A percentile compares a stretch with the other conserved stretches of the same genome.
Conservation (phyloP, 2,329 filamentous ascomycete species). For the Chrysoporthe austroafricana region DNA sequence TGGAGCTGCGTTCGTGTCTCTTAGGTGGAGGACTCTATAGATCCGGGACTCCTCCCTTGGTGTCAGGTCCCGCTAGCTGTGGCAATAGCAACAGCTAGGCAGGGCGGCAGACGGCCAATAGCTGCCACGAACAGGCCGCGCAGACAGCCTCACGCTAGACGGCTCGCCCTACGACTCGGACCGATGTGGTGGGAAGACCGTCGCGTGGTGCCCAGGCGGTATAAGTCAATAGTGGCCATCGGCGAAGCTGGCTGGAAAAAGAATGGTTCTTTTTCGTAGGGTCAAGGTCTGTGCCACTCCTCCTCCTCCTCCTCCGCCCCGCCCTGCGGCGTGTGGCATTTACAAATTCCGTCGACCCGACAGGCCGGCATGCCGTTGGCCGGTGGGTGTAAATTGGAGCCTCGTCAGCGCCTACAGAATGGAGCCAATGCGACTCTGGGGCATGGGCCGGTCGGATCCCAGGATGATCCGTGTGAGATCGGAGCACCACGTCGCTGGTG, state of each 20-base stretch:
- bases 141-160: background rate
- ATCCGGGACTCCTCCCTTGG: background rate
- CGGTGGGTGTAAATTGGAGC: background rate
- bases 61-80: background rate
- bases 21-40: constrained; percentile 3
- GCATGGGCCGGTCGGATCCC: constrained; percentile 13
- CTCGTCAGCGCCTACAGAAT: constrained; percentile 11
- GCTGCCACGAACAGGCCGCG: background rate
- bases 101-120: constrained; percentile 1
- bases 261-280: background rate
- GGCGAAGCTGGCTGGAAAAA: background rate
- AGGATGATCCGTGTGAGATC: constrained; percentile 24
- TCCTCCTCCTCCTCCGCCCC: too few relatives aligned
- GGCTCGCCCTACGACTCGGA: background rate
- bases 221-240: background rate
- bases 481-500: background rate
- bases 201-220: background rate
- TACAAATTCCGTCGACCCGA: constrained; percentile 23
- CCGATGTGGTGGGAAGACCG: background rate
- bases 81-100: constrained; percentile 1
- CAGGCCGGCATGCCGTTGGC: constrained; percentile 17
- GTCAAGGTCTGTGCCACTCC: background rate
- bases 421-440: constrained; percentile 18
- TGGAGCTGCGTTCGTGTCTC: constrained; percentile 10
- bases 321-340: background rate